Percentiles rank a stretch among this genome's conserved stretches.
phyloP scores from a whole-genome alignment of 164 flowering plant species.

The Annona cherimola region DNA sequence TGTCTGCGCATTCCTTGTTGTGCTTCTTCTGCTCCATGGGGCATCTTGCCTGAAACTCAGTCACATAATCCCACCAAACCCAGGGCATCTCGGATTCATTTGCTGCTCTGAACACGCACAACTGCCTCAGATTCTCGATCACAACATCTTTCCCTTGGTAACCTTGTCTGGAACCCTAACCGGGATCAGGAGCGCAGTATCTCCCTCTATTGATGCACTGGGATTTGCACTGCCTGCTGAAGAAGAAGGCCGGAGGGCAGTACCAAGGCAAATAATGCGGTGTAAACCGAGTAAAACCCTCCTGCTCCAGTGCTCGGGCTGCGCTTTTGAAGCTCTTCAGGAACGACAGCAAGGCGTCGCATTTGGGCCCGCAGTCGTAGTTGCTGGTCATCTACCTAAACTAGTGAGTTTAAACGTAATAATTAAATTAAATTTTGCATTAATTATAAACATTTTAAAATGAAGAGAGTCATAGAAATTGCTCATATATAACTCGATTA shows the following conservation, averaged over 20 bases:
- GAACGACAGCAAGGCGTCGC: conserved; percentile 84
- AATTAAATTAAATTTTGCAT: no score
- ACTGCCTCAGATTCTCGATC: conserved; percentile 81
- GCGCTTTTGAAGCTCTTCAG: conserved; percentile 87
- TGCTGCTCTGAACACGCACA: conserved; percentile 78
- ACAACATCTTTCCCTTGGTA: conserved; percentile 96
- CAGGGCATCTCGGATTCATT: conserved; percentile 75
- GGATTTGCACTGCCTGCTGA: conserved; percentile 88
- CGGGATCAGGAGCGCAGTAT: conserved; percentile 99
- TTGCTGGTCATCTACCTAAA: conserved; percentile 98
- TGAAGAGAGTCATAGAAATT: no score
- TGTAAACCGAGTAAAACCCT: conserved; percentile 85
- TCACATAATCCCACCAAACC: conserved; percentile 99
- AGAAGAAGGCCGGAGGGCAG: conserved; percentile 78
- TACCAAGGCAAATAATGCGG: conserved; percentile 99
- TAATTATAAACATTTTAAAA: no score
- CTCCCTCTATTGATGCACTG: conserved; percentile 94
- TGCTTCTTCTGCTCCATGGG: conserved; percentile 96
- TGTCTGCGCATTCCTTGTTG: conserved; percentile 83
- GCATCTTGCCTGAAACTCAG: conserved; percentile 92
- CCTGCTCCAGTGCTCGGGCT: conserved; percentile 86
- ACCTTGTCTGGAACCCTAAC: conserved; percentile 85
- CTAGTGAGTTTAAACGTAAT: no score
- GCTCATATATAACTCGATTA: no score
- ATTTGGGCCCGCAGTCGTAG: conserved; percentile 94